Conservation (phyloP, 495 filamentous ascomycete genomes). For the Penicillium arizonense region DNA sequence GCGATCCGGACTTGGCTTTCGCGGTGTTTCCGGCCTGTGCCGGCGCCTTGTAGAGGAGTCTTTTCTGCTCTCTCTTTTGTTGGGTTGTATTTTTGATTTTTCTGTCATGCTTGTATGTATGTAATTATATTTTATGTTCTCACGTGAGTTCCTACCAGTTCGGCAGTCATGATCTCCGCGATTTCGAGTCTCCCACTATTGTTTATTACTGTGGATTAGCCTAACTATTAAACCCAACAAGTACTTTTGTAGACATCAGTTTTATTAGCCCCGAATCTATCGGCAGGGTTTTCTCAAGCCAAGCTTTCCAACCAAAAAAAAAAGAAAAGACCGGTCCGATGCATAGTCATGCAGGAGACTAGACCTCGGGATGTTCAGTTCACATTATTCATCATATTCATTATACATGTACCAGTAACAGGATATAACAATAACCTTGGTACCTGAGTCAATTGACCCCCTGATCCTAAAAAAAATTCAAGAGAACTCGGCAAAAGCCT, state of each 20-base stretch:
- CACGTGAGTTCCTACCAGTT: conserved; percentile 5
- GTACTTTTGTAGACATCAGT: not conserved
- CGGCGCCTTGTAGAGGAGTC: not conserved
- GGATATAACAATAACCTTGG: not conserved
- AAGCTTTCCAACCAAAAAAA: conserved; percentile 1
- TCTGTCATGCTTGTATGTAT: not conserved
- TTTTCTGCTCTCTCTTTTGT: not conserved
- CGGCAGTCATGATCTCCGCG: conserved; percentile 12
- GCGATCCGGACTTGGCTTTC: conserved; percentile 29
- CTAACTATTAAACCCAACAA: not conserved
- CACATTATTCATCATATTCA: too few relatives aligned
- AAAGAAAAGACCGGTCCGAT: not conserved
- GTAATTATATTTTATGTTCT: not conserved
- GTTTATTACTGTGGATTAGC: conserved; percentile 2
- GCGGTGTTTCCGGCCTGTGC: conserved; percentile 26
- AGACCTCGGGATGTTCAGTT: too few relatives aligned
- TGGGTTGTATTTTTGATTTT: conserved; percentile 1
- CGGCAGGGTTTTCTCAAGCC: not conserved
- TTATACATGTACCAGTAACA: too few relatives aligned
- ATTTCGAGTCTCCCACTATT: conserved; percentile 6
- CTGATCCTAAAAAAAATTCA: not conserved
- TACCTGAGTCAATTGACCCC: not conserved
- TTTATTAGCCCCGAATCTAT: not conserved
- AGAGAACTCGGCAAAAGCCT: conserved; percentile 15
- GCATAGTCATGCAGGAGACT: not conserved